Evolutionary conservation across 2,329 filamentous ascomycete species (phyloP).

Genomic region (Pseudogymnoascus sp.): DNA sequence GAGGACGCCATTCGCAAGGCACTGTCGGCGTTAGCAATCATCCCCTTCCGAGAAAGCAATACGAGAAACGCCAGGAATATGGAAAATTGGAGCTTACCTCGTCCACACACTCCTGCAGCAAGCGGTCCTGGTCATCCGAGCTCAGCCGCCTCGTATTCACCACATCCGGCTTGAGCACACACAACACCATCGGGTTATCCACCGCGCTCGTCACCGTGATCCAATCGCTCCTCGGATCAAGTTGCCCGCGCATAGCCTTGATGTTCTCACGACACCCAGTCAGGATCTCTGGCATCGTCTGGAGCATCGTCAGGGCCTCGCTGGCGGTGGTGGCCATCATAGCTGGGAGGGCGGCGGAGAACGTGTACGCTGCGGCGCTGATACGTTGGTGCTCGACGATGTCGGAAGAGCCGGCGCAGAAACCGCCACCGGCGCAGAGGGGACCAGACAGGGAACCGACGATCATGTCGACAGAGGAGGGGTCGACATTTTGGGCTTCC

Average conservation of each 20-base stretch:
- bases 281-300: constrained; percentile 79
- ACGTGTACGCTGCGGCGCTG: constrained; percentile 86
- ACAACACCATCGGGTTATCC: constrained; percentile 82
- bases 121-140: constrained; percentile 69
- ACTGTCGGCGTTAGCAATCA: constrained; percentile 40
- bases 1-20: constrained; percentile 78
- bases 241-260: constrained; percentile 72
- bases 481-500: constrained; percentile 93
- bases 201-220: constrained; percentile 69
- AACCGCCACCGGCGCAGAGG: constrained; percentile 86
- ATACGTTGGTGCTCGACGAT: constrained; percentile 96
- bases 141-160: constrained; percentile 62
- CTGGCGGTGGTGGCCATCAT: constrained; percentile 93
- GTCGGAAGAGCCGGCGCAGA: constrained; percentile 86
- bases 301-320: constrained; percentile 78
- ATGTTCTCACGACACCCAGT: constrained; percentile 77
- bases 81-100: constrained; percentile 56
- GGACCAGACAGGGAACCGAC: constrained; percentile 86
- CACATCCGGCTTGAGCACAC: constrained; percentile 78
- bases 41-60: background rate
- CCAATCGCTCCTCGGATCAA: constrained; percentile 93
- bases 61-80: background rate
- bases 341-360: constrained; percentile 87
- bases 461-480: constrained; percentile 92
- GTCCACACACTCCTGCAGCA: constrained; percentile 89